phyloP scores from a whole-genome alignment of 2,329 filamentous ascomycete species.

The Botrytis sinoallii region DNA sequence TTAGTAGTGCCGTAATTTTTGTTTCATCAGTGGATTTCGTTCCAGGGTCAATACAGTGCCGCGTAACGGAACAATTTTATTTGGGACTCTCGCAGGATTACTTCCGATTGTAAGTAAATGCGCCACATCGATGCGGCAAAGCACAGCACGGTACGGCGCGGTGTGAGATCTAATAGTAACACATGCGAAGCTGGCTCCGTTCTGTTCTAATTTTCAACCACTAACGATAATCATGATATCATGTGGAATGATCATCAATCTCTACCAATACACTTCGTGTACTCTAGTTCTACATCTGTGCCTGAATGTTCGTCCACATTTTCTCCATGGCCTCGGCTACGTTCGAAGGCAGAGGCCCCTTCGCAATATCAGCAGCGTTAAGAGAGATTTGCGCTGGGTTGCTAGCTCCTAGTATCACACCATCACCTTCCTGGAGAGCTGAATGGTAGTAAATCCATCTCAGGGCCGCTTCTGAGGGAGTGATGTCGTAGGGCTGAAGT shows the following conservation, averaged over 20 bases:
- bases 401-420: neutral
- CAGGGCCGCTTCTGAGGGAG: neutral
- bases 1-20: no score
- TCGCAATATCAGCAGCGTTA: constrained; percentile 1
- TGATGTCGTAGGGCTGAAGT: neutral
- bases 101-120: neutral
- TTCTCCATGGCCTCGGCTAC: neutral
- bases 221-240: neutral
- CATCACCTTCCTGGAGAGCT: neutral
- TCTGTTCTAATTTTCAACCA: neutral
- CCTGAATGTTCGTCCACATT: neutral
- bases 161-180: neutral
- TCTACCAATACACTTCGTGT: neutral
- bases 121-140: no score
- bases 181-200: neutral
- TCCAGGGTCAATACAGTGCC: no score
- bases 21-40: no score
- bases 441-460: neutral
- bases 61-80: no score
- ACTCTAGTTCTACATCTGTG: neutral
- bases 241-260: neutral
- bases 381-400: constrained; percentile 3
- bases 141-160: no score
- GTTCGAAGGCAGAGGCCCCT: neutral
- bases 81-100: neutral